Evolutionary conservation across 257 asterid genomes (phyloP).

Genomic region (Lycium ferocissimum): DNA sequence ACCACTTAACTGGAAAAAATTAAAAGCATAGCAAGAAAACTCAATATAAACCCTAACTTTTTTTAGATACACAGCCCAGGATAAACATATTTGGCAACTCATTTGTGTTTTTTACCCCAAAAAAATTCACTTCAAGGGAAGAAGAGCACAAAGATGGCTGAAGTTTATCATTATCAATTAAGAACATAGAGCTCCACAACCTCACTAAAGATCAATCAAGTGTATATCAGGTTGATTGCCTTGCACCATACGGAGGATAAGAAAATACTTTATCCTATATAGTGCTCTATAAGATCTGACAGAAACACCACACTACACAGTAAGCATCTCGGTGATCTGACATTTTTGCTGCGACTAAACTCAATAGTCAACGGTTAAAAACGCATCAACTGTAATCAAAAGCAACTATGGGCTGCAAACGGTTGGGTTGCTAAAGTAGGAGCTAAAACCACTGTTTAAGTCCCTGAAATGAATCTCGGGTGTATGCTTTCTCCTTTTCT

Average conservation of each 20-base stretch:
- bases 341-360: neutral
- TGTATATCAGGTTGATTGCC: neutral
- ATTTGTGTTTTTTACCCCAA: neutral
- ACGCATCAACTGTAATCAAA: neutral
- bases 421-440: neutral
- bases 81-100: neutral
- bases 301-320: neutral
- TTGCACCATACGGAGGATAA: neutral
- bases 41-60: slow-evolving; percentile 8
- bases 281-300: neutral
- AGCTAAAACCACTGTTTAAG: neutral
- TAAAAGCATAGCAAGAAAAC: neutral
- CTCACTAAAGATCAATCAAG: neutral
- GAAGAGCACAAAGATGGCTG: neutral
- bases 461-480: neutral
- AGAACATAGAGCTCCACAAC: neutral
- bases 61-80: neutral
- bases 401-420: slow-evolving; percentile 10
- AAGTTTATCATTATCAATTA: neutral
- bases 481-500: neutral
- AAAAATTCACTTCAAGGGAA: neutral
- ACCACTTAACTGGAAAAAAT: neutral
- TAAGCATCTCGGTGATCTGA: neutral
- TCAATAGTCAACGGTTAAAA: neutral
- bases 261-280: neutral